Conservation (phyloP, 352 stramenopile genomes). For the Synura sp. region DNA sequence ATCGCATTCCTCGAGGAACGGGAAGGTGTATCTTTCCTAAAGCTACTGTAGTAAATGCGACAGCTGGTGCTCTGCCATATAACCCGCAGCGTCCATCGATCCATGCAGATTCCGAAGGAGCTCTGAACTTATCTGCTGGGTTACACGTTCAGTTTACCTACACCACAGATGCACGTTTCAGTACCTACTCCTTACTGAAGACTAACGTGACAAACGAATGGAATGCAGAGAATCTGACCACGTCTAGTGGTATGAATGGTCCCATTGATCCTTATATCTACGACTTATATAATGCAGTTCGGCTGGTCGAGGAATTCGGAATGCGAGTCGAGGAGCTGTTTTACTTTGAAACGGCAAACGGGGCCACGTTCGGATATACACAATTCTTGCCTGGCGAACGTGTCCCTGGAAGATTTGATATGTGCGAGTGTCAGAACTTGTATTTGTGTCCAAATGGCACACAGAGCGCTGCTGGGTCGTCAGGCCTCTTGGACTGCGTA, state of each 20-base stretch:
- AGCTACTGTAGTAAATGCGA: slow-evolving; percentile 51
- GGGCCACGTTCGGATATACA: too few species aligned
- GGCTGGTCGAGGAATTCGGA: slow-evolving; percentile 72
- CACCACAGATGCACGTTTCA: slow-evolving; percentile 59
- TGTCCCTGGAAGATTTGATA: slow-evolving; percentile 69
- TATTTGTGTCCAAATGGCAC: slow-evolving; percentile 92
- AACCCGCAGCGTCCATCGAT: slow-evolving; percentile 28
- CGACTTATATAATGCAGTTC: slow-evolving; percentile 76
- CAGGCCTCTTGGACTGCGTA: slow-evolving; percentile 71
- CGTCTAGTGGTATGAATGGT: neutral
- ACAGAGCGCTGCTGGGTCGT: slow-evolving; percentile 58
- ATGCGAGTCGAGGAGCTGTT: slow-evolving; percentile 70
- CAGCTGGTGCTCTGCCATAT: slow-evolving; percentile 42
- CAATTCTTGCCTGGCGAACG: neutral
- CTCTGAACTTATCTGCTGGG: slow-evolving; percentile 48
- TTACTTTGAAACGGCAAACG: slow-evolving; percentile 52
- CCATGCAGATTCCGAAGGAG: slow-evolving; percentile 43
- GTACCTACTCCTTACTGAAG: slow-evolving; percentile 70
- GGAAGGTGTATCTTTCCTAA: slow-evolving; percentile 59
- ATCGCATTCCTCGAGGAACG: slow-evolving; percentile 52
- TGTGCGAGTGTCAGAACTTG: slow-evolving; percentile 83
- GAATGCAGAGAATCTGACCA: neutral
- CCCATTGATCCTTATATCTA: slow-evolving; percentile 75
- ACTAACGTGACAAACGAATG: slow-evolving; percentile 49
- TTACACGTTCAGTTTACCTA: slow-evolving; percentile 65